Evolutionary conservation across 805 yeast species (phyloP), one percentile per base, ranked within the genome.

Genomic region (Candida sphagnicola): DNA sequence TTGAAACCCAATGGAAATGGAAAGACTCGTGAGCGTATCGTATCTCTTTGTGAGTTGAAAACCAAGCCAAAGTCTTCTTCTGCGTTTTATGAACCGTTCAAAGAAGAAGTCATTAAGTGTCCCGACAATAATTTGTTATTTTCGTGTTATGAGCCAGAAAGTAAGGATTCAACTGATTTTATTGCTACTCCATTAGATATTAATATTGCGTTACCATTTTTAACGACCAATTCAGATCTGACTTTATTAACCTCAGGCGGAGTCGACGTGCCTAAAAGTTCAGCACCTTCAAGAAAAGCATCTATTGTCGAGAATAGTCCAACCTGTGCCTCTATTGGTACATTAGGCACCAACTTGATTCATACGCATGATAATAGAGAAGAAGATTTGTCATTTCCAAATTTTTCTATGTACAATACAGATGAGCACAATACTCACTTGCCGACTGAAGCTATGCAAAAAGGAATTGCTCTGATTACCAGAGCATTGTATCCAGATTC

Each of bases 1-100:
- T 37, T 50, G n/a, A 46, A 47, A 28, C 41, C 53, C 2, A 28
- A 40, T 5, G 21, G 13, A 26, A 54, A 48, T 11, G 33, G 37
- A n/a, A 59, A 55, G 32, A 36, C 45, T n/a, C 43, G 62, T 37
- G 90, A 84, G 44, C 67, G 84, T 37, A 63, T 71, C 3, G 63
- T 81, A 6, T 70, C 85, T 0, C 53, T 85, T 13, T 68, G 82
- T 44, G 91, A 85, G 53, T 66, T 85, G 25, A 75, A 80, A 47
- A 75, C 90, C 0, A 78, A 67, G 34, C 39, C 43, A 30, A 71
- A 53, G 67, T 32, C 48, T 11, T 38, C 46, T 6, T 65, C 19
- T 63, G 65, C 46, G 37, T 54, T 26, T 59, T 24, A 37, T 40
- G 72, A 54, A 54, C 81, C 59, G 48, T 83, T 40, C 64, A 82